Percentiles rank a stretch among this genome's conserved stretches.
These are phyloP conservation scores for Annulohypoxylon truncatum DNA, from an alignment of 2,329 filamentous ascomycete genomes.

Conservation along the genomic window DNA sequence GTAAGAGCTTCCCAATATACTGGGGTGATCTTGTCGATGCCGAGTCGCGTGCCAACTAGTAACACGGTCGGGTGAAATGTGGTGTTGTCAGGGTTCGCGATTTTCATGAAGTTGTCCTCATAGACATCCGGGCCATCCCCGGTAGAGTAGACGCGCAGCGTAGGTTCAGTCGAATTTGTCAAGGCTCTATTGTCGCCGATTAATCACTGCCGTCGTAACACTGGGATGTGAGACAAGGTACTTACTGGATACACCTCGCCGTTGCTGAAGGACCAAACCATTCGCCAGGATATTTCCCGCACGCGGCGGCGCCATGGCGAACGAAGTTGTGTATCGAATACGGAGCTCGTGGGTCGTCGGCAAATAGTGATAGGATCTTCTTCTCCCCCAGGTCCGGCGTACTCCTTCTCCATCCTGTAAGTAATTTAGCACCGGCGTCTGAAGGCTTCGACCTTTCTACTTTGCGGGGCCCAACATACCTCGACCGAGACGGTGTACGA, in stretches of 20 bases:
- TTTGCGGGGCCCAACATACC: slow-evolving; percentile 60
- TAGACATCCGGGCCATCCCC: slow-evolving; percentile 93
- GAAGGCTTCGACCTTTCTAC: background rate
- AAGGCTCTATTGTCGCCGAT: slow-evolving; percentile 69
- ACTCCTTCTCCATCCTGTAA: slow-evolving; percentile 78
- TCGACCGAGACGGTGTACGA: slow-evolving; percentile 79
- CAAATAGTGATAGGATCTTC: slow-evolving; percentile 81
- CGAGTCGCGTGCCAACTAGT: slow-evolving; percentile 86
- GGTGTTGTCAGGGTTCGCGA: slow-evolving; percentile 75
- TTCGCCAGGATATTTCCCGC: slow-evolving; percentile 94
- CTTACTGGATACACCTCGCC: slow-evolving; percentile 91
- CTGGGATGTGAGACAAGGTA: slow-evolving; percentile 23
- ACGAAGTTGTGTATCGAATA: slow-evolving; percentile 98
- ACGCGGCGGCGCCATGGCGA: slow-evolving; percentile 83
- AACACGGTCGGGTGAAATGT: slow-evolving; percentile 86
- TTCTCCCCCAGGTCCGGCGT: slow-evolving; percentile 70
- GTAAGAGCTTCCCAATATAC: slow-evolving; percentile 97
- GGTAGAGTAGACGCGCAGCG: slow-evolving; percentile 85
- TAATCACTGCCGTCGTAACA: background rate
- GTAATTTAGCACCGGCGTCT: slow-evolving; percentile 34
- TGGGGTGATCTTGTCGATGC: slow-evolving; percentile 92
- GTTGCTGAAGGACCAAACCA: slow-evolving; percentile 99
- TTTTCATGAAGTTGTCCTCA: slow-evolving; percentile 84
- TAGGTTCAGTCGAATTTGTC: slow-evolving; percentile 71
- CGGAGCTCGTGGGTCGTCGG: slow-evolving; percentile 85